These are phyloP conservation scores for Taphrina pruni DNA, from an alignment of 1,139 yeast genomes.

Conservation along the genomic window DNA sequence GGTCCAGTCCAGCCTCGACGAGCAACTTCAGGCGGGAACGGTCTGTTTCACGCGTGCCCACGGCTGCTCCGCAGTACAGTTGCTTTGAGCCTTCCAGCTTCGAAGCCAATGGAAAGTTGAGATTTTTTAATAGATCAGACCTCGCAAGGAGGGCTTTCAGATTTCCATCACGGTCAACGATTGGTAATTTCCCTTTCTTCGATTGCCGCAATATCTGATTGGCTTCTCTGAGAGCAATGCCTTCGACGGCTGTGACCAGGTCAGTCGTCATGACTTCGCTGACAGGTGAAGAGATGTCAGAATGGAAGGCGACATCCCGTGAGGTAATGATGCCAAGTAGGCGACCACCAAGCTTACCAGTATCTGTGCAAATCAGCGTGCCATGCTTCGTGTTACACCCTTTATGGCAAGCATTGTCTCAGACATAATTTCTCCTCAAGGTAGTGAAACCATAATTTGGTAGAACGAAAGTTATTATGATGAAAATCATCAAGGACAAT, in stretches of 20 bases:
- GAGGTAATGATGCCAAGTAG: slow-evolving; percentile 94
- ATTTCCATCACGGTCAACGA: slow-evolving; percentile 76
- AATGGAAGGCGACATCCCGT: slow-evolving; percentile 95
- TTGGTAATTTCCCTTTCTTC: slow-evolving; percentile 97
- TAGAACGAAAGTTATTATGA: slow-evolving; percentile 97
- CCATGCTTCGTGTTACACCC: slow-evolving; percentile 2
- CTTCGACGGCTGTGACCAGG: slow-evolving; percentile 75
- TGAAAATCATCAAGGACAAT: slow-evolving; percentile 61
- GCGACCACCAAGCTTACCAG: slow-evolving; percentile 86
- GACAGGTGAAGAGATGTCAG: slow-evolving; percentile 66
- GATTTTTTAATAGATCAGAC: slow-evolving; percentile 96
- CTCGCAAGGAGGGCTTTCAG: slow-evolving; percentile 88
- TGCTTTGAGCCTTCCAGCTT: slow-evolving; percentile 93
- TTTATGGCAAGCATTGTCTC: slow-evolving; percentile 8
- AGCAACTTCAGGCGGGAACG: slow-evolving; percentile 79
- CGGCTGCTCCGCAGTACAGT: slow-evolving; percentile 97
- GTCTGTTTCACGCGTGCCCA: slow-evolving; percentile 92
- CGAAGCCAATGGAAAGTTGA: slow-evolving; percentile 91
- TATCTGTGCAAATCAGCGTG: slow-evolving; percentile 58
- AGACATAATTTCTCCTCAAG: slow-evolving; percentile 71
- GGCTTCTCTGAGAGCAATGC: slow-evolving; percentile 83
- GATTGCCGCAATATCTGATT: slow-evolving; percentile 87
- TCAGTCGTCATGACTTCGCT: slow-evolving; percentile 89
- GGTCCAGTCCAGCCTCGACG: slow-evolving; percentile 96
- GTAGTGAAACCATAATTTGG: slow-evolving; percentile 95